phyloP scores from a whole-genome alignment of 805 yeast species.

The Lipomyces yamadae region DNA sequence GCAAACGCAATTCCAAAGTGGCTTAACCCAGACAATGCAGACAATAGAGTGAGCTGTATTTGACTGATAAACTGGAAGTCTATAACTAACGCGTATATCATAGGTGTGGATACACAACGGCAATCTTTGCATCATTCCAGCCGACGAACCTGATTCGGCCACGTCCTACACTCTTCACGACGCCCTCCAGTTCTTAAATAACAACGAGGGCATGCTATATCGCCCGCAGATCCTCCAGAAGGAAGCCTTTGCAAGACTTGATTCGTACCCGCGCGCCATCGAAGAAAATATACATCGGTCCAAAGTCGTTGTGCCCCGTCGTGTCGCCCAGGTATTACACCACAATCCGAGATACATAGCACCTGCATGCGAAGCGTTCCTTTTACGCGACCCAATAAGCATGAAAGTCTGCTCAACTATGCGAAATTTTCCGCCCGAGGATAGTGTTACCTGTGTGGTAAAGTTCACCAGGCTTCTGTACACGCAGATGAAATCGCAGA shows the following conservation, averaged over 20 bases:
- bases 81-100: slow-evolving; percentile 50
- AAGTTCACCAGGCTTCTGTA: slow-evolving; percentile 37
- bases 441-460: slow-evolving; percentile 37
- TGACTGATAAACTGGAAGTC: slow-evolving; percentile 41
- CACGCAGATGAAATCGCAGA: slow-evolving; percentile 39
- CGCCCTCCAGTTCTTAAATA: slow-evolving; percentile 18
- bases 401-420: slow-evolving; percentile 32
- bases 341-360: slow-evolving; percentile 35
- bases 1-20: slow-evolving; percentile 55
- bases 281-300: slow-evolving; percentile 36
- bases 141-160: neutral
- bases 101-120: slow-evolving; percentile 41
- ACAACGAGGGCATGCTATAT: neutral
- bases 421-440: slow-evolving; percentile 36
- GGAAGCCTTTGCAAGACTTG: slow-evolving; percentile 25
- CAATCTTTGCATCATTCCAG: slow-evolving; percentile 34
- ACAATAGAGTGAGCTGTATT: slow-evolving; percentile 53
- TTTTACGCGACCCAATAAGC: slow-evolving; percentile 35
- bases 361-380: slow-evolving; percentile 38
- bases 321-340: slow-evolving; percentile 39
- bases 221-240: slow-evolving; percentile 19
- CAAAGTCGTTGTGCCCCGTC: slow-evolving; percentile 36
- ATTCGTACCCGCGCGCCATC: slow-evolving; percentile 35
- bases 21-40: slow-evolving; percentile 53
- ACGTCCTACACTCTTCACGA: slow-evolving; percentile 19